phyloP scores from a whole-genome alignment of 306 rosid species.

The Quercus agrifolia region DNA sequence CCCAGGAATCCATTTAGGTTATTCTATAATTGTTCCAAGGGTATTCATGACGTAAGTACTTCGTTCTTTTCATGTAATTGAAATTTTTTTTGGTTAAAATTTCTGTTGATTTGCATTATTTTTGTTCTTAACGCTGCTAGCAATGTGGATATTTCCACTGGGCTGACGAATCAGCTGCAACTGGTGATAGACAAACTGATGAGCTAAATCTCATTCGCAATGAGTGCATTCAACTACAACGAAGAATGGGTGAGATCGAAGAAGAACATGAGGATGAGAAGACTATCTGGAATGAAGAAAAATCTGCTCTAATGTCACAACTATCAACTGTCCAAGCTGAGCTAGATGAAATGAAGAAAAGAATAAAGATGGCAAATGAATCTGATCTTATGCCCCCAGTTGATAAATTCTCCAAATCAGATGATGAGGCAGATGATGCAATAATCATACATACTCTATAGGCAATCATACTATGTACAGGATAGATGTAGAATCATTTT shows the following conservation, averaged over 20 bases:
- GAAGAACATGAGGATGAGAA: neutral
- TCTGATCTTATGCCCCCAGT: constrained; percentile 15
- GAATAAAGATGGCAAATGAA: constrained; percentile 10
- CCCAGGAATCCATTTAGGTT: constrained; percentile 3
- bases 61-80: neutral
- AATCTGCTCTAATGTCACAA: constrained; percentile 3
- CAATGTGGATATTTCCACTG: constrained; percentile 17
- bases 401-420: neutral
- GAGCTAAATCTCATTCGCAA: constrained; percentile 14
- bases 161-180: constrained; percentile 4
- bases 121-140: neutral
- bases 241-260: neutral
- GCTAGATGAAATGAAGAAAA: constrained; percentile 9
- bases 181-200: neutral
- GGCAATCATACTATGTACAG: too few relatives aligned
- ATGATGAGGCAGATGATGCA: neutral
- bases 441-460: neutral
- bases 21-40: constrained; percentile 19
- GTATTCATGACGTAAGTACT: neutral
- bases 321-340: neutral
- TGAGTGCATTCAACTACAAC: neutral
- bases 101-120: neutral
- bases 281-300: constrained; percentile 12
- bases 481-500: too few relatives aligned
- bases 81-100: neutral